Base-by-base conservation (phyloP, 1,284 basidiomycete species). In the Puccinia novopanici region DNA sequence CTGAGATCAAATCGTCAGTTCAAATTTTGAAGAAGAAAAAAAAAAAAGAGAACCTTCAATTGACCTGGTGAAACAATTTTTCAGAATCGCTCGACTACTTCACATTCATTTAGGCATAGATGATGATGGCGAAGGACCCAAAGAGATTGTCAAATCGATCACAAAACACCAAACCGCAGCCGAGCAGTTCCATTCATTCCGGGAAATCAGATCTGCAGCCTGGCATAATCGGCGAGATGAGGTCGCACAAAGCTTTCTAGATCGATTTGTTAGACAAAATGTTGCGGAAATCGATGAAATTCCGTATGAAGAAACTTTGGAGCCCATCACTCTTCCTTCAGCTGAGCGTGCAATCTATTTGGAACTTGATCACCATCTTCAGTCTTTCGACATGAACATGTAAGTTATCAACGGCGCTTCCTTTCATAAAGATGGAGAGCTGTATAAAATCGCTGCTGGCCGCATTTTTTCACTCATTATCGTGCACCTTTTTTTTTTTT, bases 261-360 rank as follows among this genome's bases (percentile, higher is more conserved):
- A 95, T 80, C 82, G 83, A 12, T 86, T 85, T 65, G 86, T 85
- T 1, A 82, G 86, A 19, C 84, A 97, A 91, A 98, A 98, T 85
- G 91, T 96, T 80, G 94, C 95, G 9, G 95, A 98, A 87, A 98
- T 98, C 77, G 94, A 95, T 82, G 95, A 98, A 86, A 95, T 98
- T 81, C 92, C 92, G 0, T 93, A 91, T 85, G 89, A 89, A 1
- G 89, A 90, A 82, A 88, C 92, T 82, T 87, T 92, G 63, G 88
- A 91, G 84, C 88, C 89, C 52, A 89, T 97, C 63, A 87, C 88
- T 48, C 89, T 97, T 17, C 95, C 95, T 19, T 94, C 95, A 0
- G 93, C 95, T 0, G 95, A 98, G 85, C 92, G 93, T 15, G 95
- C 95, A 0, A 94, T 97, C 82, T 98, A 98, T 85, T 88, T 97